Evolutionary conservation across 2,329 filamentous ascomycete genomes (phyloP).

Genomic region (Penicillium rolfsii): DNA sequence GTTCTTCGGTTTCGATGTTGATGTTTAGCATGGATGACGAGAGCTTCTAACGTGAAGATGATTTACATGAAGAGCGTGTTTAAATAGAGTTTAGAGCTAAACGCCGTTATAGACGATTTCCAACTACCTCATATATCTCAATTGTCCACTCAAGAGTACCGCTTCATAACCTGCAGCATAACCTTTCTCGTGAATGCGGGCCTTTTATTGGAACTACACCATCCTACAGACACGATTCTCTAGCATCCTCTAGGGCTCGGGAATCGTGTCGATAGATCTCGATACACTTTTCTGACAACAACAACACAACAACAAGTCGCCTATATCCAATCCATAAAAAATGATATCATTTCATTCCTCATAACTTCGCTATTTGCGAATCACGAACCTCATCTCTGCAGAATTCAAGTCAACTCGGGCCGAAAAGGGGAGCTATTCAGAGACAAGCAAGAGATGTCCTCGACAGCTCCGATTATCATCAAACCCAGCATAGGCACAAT

Average conservation of each 20-base stretch:
- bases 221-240: not conserved
- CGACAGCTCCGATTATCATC: not conserved
- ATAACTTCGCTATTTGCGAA: slow-evolving; percentile 15
- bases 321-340: not conserved
- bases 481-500: not conserved
- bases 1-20: not conserved
- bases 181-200: no score
- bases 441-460: not conserved
- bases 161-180: not conserved
- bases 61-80: not conserved
- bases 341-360: slow-evolving; percentile 15
- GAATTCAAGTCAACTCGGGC: not conserved
- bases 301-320: not conserved
- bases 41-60: not conserved
- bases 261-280: not conserved
- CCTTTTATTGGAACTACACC: not conserved
- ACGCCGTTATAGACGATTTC: not conserved
- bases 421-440: not conserved
- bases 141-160: not conserved
- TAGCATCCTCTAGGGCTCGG: not conserved
- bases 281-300: not conserved
- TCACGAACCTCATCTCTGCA: slow-evolving; percentile 2
- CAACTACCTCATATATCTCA: not conserved
- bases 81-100: not conserved
- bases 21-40: not conserved